Base-by-base conservation (phyloP, 1,284 basidiomycete genomes). In the Leccinum laetum region DNA sequence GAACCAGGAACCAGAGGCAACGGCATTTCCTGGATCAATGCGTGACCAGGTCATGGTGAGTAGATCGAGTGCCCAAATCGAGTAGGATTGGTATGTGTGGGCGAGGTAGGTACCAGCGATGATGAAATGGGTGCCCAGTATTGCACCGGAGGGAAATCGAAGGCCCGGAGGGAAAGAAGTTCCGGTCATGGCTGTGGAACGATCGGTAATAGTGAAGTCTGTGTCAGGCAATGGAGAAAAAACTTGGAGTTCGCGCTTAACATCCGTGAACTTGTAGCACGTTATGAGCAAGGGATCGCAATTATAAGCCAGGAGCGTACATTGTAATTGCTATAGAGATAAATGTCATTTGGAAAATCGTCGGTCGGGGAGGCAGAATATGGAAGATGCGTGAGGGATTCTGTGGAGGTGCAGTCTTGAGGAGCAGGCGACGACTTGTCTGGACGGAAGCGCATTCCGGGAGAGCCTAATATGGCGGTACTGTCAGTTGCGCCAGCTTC, bases 101-200 rank as follows among this genome's bases (percentile, higher is more conserved):
- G 94, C 93, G 63, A 96, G 89, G 74, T 96, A 96, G 24, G 93
- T 93, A 37, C 95, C 94, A 13, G 92, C 93, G 61, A 96, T 89
- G 73, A 96, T 91, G 72, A 98, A 86, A 77, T 96, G 89, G 49
- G 87, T 89, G 32, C 95, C 95, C 21, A 97, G 82, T 68, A 97
- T 89, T 44, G 93, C 93, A 21, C 95, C 96, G 0, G 94, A 93
- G 8, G 96, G 96, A 79, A 98, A 98, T 9, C 96, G 90, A 59
- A 98, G 85, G 14, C 96, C 96, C 0, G 95, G 96, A 32, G 96
- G 96, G 69, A 95, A 90, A 2, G 87, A 85, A 5, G 85, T 80
- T 6, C 92, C 90, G 16, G 85, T 85, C 87, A 93, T 94, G 26
- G 89, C 81, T 21, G 83, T 78, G n/a, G 93, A 95, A 21, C 88